A percentile compares a stretch with the other conserved stretches of the same genome.
Evolutionary conservation across 305 asterid species (phyloP).

Genomic region (Plantago lanceolata): DNA sequence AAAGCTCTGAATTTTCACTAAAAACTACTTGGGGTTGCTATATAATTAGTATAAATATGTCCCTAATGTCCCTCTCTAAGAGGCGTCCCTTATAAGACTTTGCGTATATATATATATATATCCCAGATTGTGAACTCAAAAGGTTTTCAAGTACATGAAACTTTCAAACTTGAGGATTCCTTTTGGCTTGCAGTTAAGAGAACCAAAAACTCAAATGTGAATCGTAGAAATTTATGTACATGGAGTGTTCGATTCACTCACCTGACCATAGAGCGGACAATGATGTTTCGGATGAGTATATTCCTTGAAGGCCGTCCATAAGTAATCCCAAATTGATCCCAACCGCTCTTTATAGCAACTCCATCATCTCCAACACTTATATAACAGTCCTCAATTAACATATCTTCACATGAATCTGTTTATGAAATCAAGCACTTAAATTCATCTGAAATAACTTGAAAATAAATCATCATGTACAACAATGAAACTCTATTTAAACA

Average conservation of each 20-base stretch:
- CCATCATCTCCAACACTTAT: slow-evolving; percentile 85
- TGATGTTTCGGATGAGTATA: slow-evolving; percentile 61
- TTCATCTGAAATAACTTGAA: slow-evolving; percentile 8
- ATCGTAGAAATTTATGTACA: too few relatives aligned
- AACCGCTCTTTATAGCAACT: slow-evolving; percentile 85
- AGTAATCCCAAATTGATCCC: slow-evolving; percentile 86
- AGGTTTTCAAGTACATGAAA: too few relatives aligned
- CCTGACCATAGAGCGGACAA: slow-evolving; percentile 90
- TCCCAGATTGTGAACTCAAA: too few relatives aligned
- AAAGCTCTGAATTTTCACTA: too few relatives aligned
- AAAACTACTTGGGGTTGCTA: too few relatives aligned
- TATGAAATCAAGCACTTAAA: background rate
- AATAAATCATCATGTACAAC: background rate
- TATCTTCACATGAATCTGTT: slow-evolving; percentile 80
- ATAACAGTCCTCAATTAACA: slow-evolving; percentile 83
- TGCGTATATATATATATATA: too few relatives aligned
- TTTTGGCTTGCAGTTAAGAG: too few relatives aligned
- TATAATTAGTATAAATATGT: too few relatives aligned
- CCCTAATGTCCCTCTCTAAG: too few relatives aligned
- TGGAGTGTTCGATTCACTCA: slow-evolving; percentile 21
- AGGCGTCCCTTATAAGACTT: too few relatives aligned
- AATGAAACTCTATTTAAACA: too few relatives aligned
- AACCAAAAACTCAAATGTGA: background rate
- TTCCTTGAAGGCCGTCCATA: slow-evolving; percentile 66
- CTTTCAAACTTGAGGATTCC: too few relatives aligned